Base-by-base conservation (phyloP, 225 moss, liverwort and hornwort genomes). In the Pleurozium schreberi region DNA sequence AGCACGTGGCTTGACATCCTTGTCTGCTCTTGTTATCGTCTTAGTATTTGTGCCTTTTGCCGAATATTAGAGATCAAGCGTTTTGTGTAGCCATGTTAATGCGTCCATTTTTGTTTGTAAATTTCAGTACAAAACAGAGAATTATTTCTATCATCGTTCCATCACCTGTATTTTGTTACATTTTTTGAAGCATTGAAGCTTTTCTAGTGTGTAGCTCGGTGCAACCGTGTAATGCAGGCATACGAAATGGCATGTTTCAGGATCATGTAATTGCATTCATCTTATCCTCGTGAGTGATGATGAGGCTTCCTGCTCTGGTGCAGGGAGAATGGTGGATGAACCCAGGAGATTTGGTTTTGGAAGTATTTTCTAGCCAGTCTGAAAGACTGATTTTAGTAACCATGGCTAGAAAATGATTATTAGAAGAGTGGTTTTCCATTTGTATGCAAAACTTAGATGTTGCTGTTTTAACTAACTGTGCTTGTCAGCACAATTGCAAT, bases 241-340 rank as follows among this genome's bases (percentile, higher is more conserved):
- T 84, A 52, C 67, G 64, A 85, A 86, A 63, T 61, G 70, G 69
- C 61, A 55, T 64, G 47, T 30, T 67, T 53, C 42, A 8, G 61
- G 61, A 66, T 57, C 47, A 42, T 14, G 49, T 70, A 53, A 62
- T 84, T 63, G 63, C 70, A 18, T 80, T 81, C 73, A 74, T 58
- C 66, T 74, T 62, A 42, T 31, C 36, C 57, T 67, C 28, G 15
- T 50, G 81, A 62, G 70, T 65, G 84, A 80, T 20, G 87, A 82
- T 60, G 53, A 70, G 67, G 66, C 75, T 88, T 65, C 86, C 85
- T 88, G 61, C 77, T 75, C n/a, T 81, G 81, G 60, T 91, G 82
- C 77, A 88, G 86, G 83, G 86, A 69, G 82, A 83, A 91, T 30
- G 66, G 82, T 85, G 88, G 74, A 80, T 75, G 69, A 77, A 89